phyloP scores from a whole-genome alignment of 176 grass and related monocot species.

The Chloris gayana region DNA sequence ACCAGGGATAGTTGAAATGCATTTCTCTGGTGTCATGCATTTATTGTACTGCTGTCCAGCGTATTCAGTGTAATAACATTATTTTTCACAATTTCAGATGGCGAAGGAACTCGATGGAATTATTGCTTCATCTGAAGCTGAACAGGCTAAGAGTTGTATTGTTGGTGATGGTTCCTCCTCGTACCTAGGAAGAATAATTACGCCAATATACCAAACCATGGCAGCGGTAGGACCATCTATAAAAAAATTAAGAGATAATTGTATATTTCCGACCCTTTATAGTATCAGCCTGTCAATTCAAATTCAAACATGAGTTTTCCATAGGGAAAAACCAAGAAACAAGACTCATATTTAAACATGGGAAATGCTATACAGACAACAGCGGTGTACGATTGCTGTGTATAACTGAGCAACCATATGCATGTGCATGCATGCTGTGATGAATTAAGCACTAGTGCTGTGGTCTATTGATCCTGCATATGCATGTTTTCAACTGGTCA shows the following conservation, averaged over 20 bases:
- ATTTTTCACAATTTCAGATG: slow-evolving; percentile 65
- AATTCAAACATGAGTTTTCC: not conserved
- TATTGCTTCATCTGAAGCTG: slow-evolving; percentile 81
- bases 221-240: slow-evolving; percentile 51
- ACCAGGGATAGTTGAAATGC: too few relatives aligned
- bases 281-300: too few relatives aligned
- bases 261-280: too few relatives aligned
- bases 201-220: slow-evolving; percentile 83
- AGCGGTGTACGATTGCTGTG: too few relatives aligned
- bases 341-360: too few relatives aligned
- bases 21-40: slow-evolving; percentile 14
- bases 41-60: not conserved
- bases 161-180: slow-evolving; percentile 54
- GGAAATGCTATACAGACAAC: too few relatives aligned
- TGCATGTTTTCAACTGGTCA: too few relatives aligned
- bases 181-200: slow-evolving; percentile 73
- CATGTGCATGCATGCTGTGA: too few relatives aligned
- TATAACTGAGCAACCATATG: too few relatives aligned
- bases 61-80: slow-evolving; percentile 26
- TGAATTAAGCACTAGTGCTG: too few relatives aligned
- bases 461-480: too few relatives aligned
- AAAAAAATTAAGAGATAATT: not conserved
- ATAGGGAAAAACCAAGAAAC: too few relatives aligned
- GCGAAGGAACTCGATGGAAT: slow-evolving; percentile 86
- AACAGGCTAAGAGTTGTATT: slow-evolving; percentile 58